These are phyloP conservation scores for Colletotrichum theobromicola DNA, from an alignment of 2,329 filamentous ascomycete genomes.

Conservation along the genomic window DNA sequence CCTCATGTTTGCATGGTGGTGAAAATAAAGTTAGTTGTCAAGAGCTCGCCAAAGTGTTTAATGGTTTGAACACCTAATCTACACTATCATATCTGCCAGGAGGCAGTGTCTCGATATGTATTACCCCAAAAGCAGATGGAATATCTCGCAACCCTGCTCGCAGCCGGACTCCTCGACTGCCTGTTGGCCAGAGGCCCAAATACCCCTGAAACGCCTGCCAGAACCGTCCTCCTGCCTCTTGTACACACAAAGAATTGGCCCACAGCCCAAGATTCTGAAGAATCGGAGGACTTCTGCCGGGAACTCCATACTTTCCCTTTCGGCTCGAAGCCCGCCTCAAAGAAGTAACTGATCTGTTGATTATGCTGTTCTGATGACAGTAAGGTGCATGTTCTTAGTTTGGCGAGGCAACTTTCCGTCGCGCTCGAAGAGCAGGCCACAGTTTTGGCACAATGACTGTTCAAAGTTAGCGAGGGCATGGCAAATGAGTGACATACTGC, in stretches of 20 bases:
- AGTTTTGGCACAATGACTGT: slow-evolving; percentile 90
- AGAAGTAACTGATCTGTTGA: background rate
- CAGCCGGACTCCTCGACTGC: slow-evolving; percentile 19
- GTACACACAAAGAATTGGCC: background rate
- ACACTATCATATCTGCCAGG: background rate
- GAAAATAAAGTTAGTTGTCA: background rate
- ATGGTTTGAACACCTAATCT: background rate
- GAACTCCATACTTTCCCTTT: background rate
- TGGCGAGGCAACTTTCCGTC: slow-evolving; percentile 75
- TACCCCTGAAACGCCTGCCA: slow-evolving; percentile 16
- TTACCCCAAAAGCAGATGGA: slow-evolving; percentile 18
- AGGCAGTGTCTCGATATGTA: background rate
- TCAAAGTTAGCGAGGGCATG: background rate
- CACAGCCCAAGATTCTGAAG: slow-evolving; percentile 22
- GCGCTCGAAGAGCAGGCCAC: slow-evolving; percentile 86
- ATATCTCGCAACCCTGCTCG: slow-evolving; percentile 14
- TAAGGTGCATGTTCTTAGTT: slow-evolving; percentile 23
- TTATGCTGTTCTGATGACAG: slow-evolving; percentile 18
- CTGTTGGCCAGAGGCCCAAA: slow-evolving; percentile 6
- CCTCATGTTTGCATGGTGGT: too few relatives aligned
- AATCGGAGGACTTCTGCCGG: slow-evolving; percentile 30
- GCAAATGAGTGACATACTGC: slow-evolving; percentile 24
- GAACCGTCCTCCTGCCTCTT: slow-evolving; percentile 3
- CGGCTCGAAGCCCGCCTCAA: background rate
- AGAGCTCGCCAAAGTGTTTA: background rate